Base-by-base conservation (phyloP, 192 early-diverging fungal species). In the Linnemannia elongata region DNA sequence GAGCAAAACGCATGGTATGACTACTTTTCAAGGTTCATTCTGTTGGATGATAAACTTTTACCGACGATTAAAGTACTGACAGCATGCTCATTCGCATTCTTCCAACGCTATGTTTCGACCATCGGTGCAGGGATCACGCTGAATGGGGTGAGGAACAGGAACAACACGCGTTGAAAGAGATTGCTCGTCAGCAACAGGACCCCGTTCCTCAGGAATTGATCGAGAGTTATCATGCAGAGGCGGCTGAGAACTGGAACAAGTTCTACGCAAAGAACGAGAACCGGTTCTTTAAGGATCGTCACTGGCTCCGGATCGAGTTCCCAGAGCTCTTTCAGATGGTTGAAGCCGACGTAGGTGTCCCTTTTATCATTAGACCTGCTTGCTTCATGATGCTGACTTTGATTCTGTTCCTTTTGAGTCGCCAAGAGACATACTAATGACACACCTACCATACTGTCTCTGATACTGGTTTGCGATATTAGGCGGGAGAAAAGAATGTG, bases 271-370 rank as follows among this genome's bases (percentile, higher is more conserved):
- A 94, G 89, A 96, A 97, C 70, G 93, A 95, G 44, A 96, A 96
- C 79, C 91, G 93, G 69, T 99, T 99, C 88, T 99, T 98, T 92
- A 98, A 98, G 82, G 97, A 99, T 90, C 92, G 98, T 42, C 95
- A 99, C 87, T 99, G 98, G 98, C 93, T 97, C 12, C 93, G 95
- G 75, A 87, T 97, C 17, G 98, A 99, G 90, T 99, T 99, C 88
- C 95, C 95, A 55, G 97, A 99, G 85, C 90, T 99, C 45, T 94
- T 94, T 71, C 77, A 81, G 13, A 87, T 89, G 30, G 88, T 89
- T 41, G 82, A 89, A 63, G 83, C 80, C 20, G 81, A 91, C 12
- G 91, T 91, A 91, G 77, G 86, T 35, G 60, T 69, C 38, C 4
- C 22, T 1, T 42, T 47, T 44, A 39, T 39, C 38, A 39, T 39